Evolutionary conservation across 768 basidiomycete species (phyloP).

Genomic region (Dacryopinax spathularia): DNA sequence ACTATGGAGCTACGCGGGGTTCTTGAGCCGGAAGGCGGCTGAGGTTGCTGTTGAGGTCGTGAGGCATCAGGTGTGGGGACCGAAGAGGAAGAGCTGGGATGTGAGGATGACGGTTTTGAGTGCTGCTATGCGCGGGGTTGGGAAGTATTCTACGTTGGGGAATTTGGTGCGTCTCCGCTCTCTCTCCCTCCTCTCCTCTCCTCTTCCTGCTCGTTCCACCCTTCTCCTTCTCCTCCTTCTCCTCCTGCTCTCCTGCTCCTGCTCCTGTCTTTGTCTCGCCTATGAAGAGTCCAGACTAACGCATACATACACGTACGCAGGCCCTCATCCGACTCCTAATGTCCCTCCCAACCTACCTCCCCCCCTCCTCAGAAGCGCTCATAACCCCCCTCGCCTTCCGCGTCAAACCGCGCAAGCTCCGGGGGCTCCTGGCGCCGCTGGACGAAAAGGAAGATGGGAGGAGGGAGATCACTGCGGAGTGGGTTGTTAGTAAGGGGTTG

Average conservation of each 20-base stretch:
- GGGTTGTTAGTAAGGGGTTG: conserved; percentile 86
- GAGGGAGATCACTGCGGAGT: conserved; percentile 82
- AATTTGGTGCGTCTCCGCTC: neutral
- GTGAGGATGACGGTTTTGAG: conserved; percentile 83
- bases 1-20: neutral
- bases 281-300: neutral
- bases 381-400: conserved; percentile 89
- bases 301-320: conserved; percentile 18
- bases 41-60: conserved; percentile 53
- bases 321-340: conserved; percentile 46
- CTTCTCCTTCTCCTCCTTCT: neutral
- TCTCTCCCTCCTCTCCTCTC: neutral
- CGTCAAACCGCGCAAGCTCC: conserved; percentile 54
- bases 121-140: neutral
- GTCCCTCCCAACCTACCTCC: conserved; percentile 65
- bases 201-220: conserved; percentile 57
- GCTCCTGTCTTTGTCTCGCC: neutral
- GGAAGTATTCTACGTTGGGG: conserved; percentile 19
- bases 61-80: conserved; percentile 70
- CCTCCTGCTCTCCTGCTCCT: neutral
- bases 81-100: conserved; percentile 82
- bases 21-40: conserved; percentile 18
- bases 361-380: conserved; percentile 80
- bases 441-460: conserved; percentile 61
- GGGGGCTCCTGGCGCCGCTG: conserved; percentile 62